These are phyloP conservation scores for Vicia sativa DNA, from an alignment of 306 rosid species.

Conservation along the genomic window DNA sequence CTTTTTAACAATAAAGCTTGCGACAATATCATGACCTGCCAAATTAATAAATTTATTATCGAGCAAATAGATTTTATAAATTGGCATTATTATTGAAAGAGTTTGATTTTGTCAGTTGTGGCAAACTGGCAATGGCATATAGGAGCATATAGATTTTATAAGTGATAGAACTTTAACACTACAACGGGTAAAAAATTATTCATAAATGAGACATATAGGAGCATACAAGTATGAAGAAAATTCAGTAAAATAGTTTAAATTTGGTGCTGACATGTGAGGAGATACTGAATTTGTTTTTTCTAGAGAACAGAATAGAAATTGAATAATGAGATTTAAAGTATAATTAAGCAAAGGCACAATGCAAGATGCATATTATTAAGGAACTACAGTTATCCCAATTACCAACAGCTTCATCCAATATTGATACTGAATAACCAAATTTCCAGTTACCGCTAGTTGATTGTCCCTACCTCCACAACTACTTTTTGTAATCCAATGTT, in stretches of 20 bases:
- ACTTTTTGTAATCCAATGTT: not conserved
- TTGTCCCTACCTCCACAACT: conserved; percentile 6
- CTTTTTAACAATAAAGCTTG: conserved; percentile 61
- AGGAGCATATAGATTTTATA: not conserved
- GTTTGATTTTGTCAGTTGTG: conserved; percentile 11
- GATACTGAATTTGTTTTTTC: not conserved
- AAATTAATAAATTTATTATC: conserved; percentile 29
- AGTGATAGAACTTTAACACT: conserved; percentile 6
- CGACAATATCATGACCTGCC: conserved; percentile 79
- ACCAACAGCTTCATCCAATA: conserved; percentile 1
- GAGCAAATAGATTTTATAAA: conserved; percentile 17
- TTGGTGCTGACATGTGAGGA: conserved; percentile 17
- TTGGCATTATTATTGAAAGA: conserved; percentile 7
- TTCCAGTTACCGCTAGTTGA: not conserved
- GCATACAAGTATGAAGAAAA: not conserved
- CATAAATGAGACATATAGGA: conserved; percentile 7
- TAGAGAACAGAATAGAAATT: conserved; percentile 2
- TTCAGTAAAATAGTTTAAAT: not conserved
- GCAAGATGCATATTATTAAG: conserved; percentile 23
- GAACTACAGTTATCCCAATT: conserved; percentile 19
- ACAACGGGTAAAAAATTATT: conserved; percentile 2
- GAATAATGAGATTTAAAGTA: conserved; percentile 17
- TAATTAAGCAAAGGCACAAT: conserved; percentile 6
- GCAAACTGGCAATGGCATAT: conserved; percentile 4
- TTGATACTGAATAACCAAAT: conserved; percentile 20